phyloP scores from a whole-genome alignment of 2,329 filamentous ascomycete genomes.

The Seiridium unicorne region DNA sequence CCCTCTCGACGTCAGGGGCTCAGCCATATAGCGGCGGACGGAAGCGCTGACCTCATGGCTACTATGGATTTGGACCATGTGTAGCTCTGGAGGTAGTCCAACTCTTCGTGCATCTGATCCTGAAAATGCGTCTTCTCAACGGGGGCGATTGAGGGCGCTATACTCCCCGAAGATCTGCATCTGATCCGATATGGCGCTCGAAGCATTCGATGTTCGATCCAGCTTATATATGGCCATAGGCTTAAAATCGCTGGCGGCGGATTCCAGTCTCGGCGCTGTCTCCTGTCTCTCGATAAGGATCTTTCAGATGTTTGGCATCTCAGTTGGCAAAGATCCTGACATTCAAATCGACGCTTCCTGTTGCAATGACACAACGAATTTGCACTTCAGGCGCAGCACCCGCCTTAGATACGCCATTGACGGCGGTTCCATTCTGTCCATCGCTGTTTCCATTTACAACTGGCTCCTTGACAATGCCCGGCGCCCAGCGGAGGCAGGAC shows the following conservation, averaged over 20 bases:
- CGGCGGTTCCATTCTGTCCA: conserved; percentile 37
- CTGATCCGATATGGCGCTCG: background rate
- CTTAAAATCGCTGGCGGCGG: no score
- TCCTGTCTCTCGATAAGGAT: background rate
- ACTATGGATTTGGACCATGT: no score
- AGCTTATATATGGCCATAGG: no score
- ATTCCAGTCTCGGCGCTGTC: background rate
- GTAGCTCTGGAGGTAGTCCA: no score
- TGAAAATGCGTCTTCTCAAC: background rate
- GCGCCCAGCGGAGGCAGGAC: conserved; percentile 84
- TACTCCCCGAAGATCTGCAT: background rate
- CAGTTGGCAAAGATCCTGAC: conserved; percentile 73
- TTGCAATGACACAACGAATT: conserved; percentile 83
- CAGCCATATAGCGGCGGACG: background rate
- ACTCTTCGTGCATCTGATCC: no score
- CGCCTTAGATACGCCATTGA: conserved; percentile 45
- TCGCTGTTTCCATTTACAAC: conserved; percentile 39
- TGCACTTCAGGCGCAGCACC: conserved; percentile 52
- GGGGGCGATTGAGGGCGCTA: background rate
- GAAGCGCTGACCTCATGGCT: no score
- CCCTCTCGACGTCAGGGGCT: background rate
- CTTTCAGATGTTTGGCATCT: conserved; percentile 5
- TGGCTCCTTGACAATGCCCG: conserved; percentile 64
- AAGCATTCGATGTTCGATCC: no score
- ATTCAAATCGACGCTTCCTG: conserved; percentile 79